These are phyloP conservation scores for Candolleomyces eurysporus DNA, from an alignment of 768 basidiomycete species.

Conservation along the genomic window DNA sequence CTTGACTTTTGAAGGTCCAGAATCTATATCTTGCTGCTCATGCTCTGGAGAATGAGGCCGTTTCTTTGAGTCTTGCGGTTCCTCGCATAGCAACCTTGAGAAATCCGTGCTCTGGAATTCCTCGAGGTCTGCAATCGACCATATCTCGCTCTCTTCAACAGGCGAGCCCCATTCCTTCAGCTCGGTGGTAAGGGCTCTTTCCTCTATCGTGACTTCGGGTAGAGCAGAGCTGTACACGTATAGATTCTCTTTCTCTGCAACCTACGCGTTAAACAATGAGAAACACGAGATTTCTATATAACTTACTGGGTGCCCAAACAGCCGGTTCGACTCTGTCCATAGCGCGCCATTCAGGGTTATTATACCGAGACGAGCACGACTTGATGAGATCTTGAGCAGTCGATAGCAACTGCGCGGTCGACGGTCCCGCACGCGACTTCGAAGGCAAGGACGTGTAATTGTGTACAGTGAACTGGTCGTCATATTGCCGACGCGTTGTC, in stretches of 20 bases:
- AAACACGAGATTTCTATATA: background rate
- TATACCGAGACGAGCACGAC: background rate
- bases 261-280: background rate
- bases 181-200: background rate
- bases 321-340: background rate
- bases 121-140: constrained; percentile 36
- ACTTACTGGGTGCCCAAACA: background rate
- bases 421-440: background rate
- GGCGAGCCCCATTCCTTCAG: constrained; percentile 41
- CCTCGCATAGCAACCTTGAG: background rate
- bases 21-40: background rate
- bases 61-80: background rate
- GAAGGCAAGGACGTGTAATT: background rate
- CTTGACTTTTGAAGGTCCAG: constrained; percentile 20
- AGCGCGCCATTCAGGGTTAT: background rate
- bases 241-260: background rate
- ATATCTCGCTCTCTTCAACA: constrained; percentile 31
- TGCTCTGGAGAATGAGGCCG: background rate
- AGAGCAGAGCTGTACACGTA: background rate
- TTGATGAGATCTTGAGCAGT: background rate
- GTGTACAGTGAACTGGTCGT: constrained; percentile 8
- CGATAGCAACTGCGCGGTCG: background rate
- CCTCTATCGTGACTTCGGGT: background rate
- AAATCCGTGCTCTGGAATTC: constrained; percentile 42
- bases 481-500: background rate